Conservation (phyloP, 371 early-diverging fungal genomes). For the Circinella umbellata region DNA sequence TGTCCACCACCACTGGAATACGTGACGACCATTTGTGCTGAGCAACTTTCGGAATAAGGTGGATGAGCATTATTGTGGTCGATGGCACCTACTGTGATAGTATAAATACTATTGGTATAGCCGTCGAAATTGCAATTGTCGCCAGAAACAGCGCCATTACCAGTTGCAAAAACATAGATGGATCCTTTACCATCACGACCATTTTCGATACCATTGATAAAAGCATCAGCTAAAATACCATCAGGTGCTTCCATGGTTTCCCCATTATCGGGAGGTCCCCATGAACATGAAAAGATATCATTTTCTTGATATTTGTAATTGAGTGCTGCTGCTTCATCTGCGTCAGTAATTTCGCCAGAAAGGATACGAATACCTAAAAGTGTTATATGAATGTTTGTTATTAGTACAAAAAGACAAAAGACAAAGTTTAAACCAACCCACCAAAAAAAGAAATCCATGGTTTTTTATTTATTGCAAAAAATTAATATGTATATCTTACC, state of each 20-base stretch:
- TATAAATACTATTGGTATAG: conserved; percentile 95
- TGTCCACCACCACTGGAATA: conserved; percentile 84
- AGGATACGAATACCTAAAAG: conserved; percentile 84
- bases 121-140: conserved; percentile 98
- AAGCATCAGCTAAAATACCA: conserved; percentile 78
- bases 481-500: conserved; percentile 45
- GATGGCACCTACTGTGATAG: conserved; percentile 93
- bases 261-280: conserved; percentile 97
- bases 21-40: conserved; percentile 87
- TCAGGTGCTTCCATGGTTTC: conserved; percentile 87
- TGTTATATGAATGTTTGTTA: not conserved
- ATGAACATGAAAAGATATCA: conserved; percentile 92
- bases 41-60: conserved; percentile 88
- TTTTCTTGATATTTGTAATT: conserved; percentile 87
- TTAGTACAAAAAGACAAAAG: too few species aligned
- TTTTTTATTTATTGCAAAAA: too few species aligned
- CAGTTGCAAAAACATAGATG: conserved; percentile 94
- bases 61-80: conserved; percentile 80
- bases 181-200: conserved; percentile 90
- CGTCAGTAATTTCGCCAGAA: conserved; percentile 85
- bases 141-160: conserved; percentile 83
- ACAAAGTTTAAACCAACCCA: too few species aligned
- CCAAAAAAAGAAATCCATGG: too few species aligned
- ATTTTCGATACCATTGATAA: conserved; percentile 80
- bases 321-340: conserved; percentile 89